phyloP scores from a whole-genome alignment of 2,329 filamentous ascomycete genomes.

The Claviceps africana region DNA sequence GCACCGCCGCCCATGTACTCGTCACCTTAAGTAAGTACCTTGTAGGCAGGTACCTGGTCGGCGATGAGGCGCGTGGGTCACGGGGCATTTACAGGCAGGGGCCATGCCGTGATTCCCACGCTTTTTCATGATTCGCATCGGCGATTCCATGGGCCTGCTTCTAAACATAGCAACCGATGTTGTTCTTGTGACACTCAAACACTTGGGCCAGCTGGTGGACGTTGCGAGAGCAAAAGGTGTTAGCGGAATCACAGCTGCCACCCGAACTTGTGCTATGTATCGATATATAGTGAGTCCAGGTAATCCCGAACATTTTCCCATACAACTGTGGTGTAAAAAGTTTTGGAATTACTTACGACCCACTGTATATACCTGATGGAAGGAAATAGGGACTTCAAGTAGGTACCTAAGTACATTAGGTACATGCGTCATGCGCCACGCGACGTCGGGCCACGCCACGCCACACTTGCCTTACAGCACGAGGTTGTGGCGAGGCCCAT shows the following conservation, averaged over 20 bases:
- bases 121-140: background rate
- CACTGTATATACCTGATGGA: too few relatives aligned
- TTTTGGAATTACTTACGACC: too few relatives aligned
- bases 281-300: too few relatives aligned
- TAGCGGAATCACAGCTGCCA: too few relatives aligned
- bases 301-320: too few relatives aligned
- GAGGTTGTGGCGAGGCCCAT: background rate
- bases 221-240: background rate
- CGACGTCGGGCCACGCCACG: background rate
- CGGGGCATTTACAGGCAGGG: background rate
- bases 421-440: background rate
- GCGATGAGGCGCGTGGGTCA: background rate
- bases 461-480: background rate
- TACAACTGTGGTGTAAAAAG: too few relatives aligned
- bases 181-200: background rate
- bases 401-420: too few relatives aligned
- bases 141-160: background rate
- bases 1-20: background rate
- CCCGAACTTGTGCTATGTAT: too few relatives aligned
- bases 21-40: too few relatives aligned
- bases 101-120: background rate
- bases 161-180: background rate
- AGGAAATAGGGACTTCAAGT: too few relatives aligned
- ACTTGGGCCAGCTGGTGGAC: background rate
- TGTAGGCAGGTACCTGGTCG: too few relatives aligned